These are phyloP conservation scores for Kodamaea sagamina DNA, from an alignment of 805 yeast species.

Conservation along the genomic window DNA sequence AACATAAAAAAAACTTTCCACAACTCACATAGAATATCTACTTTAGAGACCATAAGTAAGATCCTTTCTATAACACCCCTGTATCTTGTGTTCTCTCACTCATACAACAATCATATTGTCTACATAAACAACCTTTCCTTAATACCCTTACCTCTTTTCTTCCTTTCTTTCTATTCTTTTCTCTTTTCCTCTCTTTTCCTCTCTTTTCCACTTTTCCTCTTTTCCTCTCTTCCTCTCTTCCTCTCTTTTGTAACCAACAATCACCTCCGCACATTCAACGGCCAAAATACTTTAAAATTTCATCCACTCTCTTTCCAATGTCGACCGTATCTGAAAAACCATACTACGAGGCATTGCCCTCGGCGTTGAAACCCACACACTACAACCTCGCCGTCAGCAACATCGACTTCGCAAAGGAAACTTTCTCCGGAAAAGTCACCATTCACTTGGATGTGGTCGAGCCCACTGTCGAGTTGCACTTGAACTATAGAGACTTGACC, in stretches of 20 bases:
- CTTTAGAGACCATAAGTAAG: too few species aligned
- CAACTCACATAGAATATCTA: too few species aligned
- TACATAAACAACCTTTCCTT: too few species aligned
- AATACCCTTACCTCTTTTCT: too few species aligned
- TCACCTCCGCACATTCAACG: constrained; percentile 1
- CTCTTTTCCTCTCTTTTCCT: too few species aligned
- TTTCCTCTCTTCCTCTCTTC: neutral
- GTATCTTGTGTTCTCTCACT: too few species aligned
- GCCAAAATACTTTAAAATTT: neutral
- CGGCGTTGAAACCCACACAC: constrained; percentile 68
- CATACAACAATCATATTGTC: too few species aligned
- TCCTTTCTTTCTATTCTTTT: too few species aligned
- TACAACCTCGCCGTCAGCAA: constrained; percentile 64
- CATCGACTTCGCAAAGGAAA: constrained; percentile 53
- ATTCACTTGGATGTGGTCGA: constrained; percentile 49
- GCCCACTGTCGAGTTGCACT: constrained; percentile 45
- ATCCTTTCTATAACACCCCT: too few species aligned
- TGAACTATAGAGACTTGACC: constrained; percentile 50
- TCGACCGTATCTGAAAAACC: constrained; percentile 13
- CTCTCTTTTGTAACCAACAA: neutral
- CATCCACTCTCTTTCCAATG: neutral
- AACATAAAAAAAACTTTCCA: too few species aligned
- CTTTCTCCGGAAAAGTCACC: constrained; percentile 49
- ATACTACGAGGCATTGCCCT: constrained; percentile 56
- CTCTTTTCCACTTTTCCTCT: too few species aligned